Evolutionary conservation across 331 rosid genomes (phyloP), one percentile per base, ranked within the genome.

Genomic region (Pyracantha coccinea): DNA sequence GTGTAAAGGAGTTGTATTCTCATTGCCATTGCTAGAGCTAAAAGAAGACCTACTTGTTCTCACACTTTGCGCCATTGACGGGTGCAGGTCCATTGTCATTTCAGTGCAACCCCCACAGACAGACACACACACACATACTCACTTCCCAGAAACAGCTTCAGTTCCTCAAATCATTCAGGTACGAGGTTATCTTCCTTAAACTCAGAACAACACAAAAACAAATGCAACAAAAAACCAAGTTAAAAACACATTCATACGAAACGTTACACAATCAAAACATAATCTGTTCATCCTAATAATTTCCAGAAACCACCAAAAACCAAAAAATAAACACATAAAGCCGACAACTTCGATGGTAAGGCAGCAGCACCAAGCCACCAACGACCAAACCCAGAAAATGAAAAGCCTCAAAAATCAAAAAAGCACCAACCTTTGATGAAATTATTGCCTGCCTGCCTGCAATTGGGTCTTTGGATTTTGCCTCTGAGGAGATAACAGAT

Each of bases 41-140:
- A 86, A 89, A 66, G 93, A 86, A 62, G 85, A 79, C 77, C 87
- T 81, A 38, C 82, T 85, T 24, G 88, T 81, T 84, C 96, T 90
- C 72, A 78, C 85, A 71, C 89, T 85, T 81, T 91, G 96, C n/a
- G 90, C 86, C 78, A 85, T 84, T 8, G 87, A 75, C 4, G 85
- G 68, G 58, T 86, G 86, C 85, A 80, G 79, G 67, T 86, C 96
- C 77, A 89, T 79, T 44, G 88, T 86, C 98, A 91, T 93, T 82
- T 81, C 75, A 53, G 66, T 58, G 21, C 55, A 58, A 11, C 68
- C 68, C 68, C n/a, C 1, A 50, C 52, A 44, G 17, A 16, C 9
- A 77, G 31, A 0, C 8, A 6, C 8, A 5, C 20, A 17, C 5
- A 69, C 25, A 29, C 27, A 53, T 8, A 0, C 60, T 67, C 50